Evolutionary conservation across 257 asterid species (phyloP), one percentile per base, ranked within the genome.

Genomic region (Solanum raphanifolium): DNA sequence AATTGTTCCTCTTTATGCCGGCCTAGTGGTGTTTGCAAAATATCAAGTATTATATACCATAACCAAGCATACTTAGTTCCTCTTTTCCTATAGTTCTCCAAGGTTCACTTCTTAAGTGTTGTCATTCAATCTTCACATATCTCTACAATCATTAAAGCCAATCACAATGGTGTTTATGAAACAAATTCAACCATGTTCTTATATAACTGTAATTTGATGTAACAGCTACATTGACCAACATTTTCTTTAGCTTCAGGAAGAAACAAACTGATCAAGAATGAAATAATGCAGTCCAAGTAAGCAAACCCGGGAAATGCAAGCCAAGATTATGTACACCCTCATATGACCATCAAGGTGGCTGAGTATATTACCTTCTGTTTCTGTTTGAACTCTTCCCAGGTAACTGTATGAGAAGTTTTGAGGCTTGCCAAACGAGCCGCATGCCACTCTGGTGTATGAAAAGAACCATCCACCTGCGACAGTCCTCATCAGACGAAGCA

Each of bases 391-490:
- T 97, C 99, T 93, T 97, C 98, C 99, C 99, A 97, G 3, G 99
- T 95, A 46, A 95, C 90, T n/a, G 98, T 95, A 90, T 97, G 99
- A 87, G 99, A 94, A 81, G 98, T 97, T 65, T 97, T 97, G 87
- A 97, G 98, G 90, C 99, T 94, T 73, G 98, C 99, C 96, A 97
- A 92, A 90, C 99, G 98, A 93, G 99, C 98, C 89, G 99, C 99
- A 95, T 95, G 99, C 99, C 99, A 95, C 90, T 94, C 99, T 95
- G 99, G 99, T 88, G 99, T 94, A 97, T 97, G 99, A 97, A 97
- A 97, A 92, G 99, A 97, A 93, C 99, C 96, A 94, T 97, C 99
- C 98, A 97, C 95, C 99, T 97, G 99, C 86, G 96, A 94, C 92
- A 27, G 91, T 90, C 95, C 96, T 91, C 96, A 95, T 95, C 94